Evolutionary conservation across 2,329 filamentous ascomycete genomes (phyloP), one percentile per base, ranked within the genome.

Genomic region (Pseudogymnoascus sp.): DNA sequence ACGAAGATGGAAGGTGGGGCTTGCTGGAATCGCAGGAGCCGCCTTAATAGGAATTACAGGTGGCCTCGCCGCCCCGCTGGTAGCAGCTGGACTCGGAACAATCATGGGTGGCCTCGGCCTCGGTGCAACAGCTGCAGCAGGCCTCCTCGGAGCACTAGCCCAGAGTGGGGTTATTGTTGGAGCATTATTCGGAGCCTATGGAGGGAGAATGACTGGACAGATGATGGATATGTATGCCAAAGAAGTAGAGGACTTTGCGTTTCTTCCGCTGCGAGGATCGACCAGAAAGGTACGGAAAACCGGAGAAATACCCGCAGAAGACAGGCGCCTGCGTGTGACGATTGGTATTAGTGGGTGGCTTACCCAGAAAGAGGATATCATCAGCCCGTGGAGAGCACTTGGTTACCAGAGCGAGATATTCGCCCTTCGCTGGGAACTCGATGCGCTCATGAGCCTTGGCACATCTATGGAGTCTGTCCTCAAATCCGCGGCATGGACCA

Each of bases 171-270:
- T 95, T 14, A 79, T 92, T 44, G 88, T 96, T 31, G 93, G 93
- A 14, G 86, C 89, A 38, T 78, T 97, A 40, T 97, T 97, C 71
- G 95, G 95, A 7, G 90, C 95, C n/a, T 96, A 96, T 72, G 90
- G 90, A 47, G 86, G 88, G 1, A 85, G 87, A 37, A 93, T 96
- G 81, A 90, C 89, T 0, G 86, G 87, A 61, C 88, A 92, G 73
- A 91, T 93, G 81, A 89, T 97, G 81, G 91, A 96, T 67, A 81
- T 87, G n/a, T 96, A 96, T 73, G 84, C 89, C 10, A 86, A 86
- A 68, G 91, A 96, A 67, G 87, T 97, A 14, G 86, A 91, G 69
- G 93, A 97, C 71, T 96, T 97, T 74, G 91, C 86, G 0, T 90
- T 97, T 70, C 76, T 96, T 10, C 90, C 91, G 0, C 79, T 96